A percentile compares a stretch with the other conserved stretches of the same genome.
phyloP scores from a whole-genome alignment of 768 basidiomycete species.

The Lentinula boryana region DNA sequence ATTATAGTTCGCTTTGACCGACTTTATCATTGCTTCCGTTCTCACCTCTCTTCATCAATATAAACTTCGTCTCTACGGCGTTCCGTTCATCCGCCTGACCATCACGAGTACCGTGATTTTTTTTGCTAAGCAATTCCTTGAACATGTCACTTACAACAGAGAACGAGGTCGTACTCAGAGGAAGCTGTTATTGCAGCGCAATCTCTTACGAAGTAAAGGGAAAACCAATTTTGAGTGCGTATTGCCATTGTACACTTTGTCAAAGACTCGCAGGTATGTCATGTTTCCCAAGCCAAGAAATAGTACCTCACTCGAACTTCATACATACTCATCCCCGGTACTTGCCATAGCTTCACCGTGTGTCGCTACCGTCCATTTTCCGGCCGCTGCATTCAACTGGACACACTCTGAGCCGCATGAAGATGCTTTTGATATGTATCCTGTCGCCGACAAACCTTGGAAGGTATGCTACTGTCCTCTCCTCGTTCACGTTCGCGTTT shows the following conservation, averaged over 20 bases:
- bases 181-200: conserved; percentile 56
- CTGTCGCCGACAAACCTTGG: conserved; percentile 43
- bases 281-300: conserved; percentile 1
- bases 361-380: conserved; percentile 56
- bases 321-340: background rate
- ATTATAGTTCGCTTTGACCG: background rate
- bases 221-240: conserved; percentile 48
- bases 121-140: background rate
- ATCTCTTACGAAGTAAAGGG: conserved; percentile 43
- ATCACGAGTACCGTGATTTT: background rate
- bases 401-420: conserved; percentile 31
- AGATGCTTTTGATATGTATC: conserved; percentile 38
- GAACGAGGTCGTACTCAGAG: conserved; percentile 21
- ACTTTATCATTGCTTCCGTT: background rate
- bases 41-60: background rate
- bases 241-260: conserved; percentile 69
- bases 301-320: background rate
- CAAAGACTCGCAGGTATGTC: conserved; percentile 50
- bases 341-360: conserved; percentile 55
- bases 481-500: too few relatives aligned
- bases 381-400: conserved; percentile 47
- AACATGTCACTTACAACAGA: background rate
- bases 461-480: conserved; percentile 24
- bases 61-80: background rate
- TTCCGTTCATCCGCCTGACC: background rate